A percentile compares a stretch with the other conserved stretches of the same genome.
phyloP scores from a whole-genome alignment of 2,329 filamentous ascomycete species.

The Stemphylium beticola region DNA sequence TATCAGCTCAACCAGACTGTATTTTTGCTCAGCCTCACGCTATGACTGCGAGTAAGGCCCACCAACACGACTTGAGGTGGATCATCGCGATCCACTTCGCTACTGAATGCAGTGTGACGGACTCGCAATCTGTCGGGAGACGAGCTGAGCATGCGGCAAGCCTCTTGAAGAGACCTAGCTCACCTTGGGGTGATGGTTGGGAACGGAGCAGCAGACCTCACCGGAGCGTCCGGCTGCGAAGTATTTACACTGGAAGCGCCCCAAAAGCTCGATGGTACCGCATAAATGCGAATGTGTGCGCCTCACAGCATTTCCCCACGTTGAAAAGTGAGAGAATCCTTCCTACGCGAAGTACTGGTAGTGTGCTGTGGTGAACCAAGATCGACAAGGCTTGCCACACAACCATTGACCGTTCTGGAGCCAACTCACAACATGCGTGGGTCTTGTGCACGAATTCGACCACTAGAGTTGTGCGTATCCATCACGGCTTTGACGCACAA shows the following conservation, averaged over 20 bases:
- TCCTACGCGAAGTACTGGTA: not conserved
- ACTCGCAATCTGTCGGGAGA: not conserved
- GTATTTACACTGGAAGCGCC: not conserved
- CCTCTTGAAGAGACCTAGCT: not conserved
- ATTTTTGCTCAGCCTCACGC: constrained; percentile 4
- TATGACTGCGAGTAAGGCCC: constrained; percentile 1
- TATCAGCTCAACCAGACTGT: not conserved
- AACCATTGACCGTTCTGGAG: not conserved
- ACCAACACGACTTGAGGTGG: not conserved
- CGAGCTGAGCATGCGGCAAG: constrained; percentile 5
- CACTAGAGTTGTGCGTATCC: not conserved
- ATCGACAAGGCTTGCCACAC: not conserved
- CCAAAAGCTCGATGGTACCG: not conserved
- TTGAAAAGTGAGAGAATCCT: not conserved
- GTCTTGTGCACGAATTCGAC: not conserved
- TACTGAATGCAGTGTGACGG: constrained; percentile 2
- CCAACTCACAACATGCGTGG: not conserved
- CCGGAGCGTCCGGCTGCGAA: not conserved
- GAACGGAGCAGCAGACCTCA: not conserved
- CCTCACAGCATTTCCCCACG: not conserved
- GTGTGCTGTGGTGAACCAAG: not conserved
- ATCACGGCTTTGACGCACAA: not conserved
- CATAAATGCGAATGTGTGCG: no score
- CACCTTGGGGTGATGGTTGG: not conserved
- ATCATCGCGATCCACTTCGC: not conserved